A percentile compares a stretch with the other conserved stretches of the same genome.
Evolutionary conservation across 202 grass and related monocot genomes (phyloP).

Genomic region (Brachypodium distachyon): DNA sequence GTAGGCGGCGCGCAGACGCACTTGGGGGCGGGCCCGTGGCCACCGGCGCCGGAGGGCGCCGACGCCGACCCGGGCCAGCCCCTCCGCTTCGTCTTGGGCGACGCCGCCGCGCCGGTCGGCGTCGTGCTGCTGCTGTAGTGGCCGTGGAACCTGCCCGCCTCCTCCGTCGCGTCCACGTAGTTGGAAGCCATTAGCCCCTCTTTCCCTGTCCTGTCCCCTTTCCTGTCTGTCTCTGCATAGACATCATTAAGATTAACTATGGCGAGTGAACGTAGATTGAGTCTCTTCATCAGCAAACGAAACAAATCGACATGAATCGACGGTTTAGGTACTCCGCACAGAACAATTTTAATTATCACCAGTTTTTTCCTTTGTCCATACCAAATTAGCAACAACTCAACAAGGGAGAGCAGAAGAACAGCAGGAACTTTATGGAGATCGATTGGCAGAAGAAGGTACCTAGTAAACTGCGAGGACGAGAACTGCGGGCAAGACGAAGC

Average conservation of each 20-base stretch:
- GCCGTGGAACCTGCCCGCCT: slow-evolving; percentile 40
- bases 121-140: slow-evolving; percentile 33
- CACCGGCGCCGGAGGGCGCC: slow-evolving; percentile 7
- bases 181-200: slow-evolving; percentile 61
- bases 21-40: slow-evolving; percentile 15
- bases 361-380: neutral
- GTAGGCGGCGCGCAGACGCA: slow-evolving; percentile 86
- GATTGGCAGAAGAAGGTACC: neutral
- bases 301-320: neutral
- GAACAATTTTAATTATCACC: neutral
- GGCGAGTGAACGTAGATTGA: neutral
- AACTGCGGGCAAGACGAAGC: neutral
- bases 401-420: neutral
- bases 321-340: neutral
- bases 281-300: neutral
- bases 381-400: neutral
- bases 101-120: slow-evolving; percentile 36
- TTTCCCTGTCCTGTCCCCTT: neutral
- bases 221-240: neutral
- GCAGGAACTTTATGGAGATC: neutral
- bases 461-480: neutral
- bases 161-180: slow-evolving; percentile 32
- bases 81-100: slow-evolving; percentile 32
- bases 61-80: slow-evolving; percentile 47
- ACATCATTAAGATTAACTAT: neutral